A percentile compares a stretch with the other conserved stretches of the same genome.
Evolutionary conservation across 352 stramenopile species (phyloP).

Genomic region (Globisporangium alternatum): DNA sequence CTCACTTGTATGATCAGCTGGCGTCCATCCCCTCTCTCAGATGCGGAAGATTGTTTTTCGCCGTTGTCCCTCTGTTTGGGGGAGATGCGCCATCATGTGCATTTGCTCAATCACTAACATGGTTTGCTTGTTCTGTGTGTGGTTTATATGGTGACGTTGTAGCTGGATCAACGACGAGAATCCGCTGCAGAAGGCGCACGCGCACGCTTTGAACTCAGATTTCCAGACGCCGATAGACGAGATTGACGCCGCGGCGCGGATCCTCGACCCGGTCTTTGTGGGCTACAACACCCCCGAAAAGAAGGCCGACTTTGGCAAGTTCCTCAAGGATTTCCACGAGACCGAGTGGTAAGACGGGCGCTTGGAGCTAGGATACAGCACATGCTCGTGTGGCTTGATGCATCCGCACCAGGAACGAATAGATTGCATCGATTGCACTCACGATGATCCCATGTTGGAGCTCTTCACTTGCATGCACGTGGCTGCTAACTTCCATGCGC

Average conservation of each 20-base stretch:
- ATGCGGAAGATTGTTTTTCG: constrained; percentile 9
- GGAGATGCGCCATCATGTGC: constrained; percentile 1
- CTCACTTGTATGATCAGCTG: background rate
- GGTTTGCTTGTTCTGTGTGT: background rate
- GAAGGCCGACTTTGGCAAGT: constrained; percentile 71
- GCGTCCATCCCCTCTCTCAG: constrained; percentile 7
- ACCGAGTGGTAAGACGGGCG: constrained; percentile 78
- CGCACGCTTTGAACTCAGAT: constrained; percentile 88
- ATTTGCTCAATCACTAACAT: constrained; percentile 6
- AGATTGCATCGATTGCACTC: constrained; percentile 4
- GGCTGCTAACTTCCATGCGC: background rate
- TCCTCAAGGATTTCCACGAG: constrained; percentile 90
- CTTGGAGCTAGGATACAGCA: too few relatives aligned
- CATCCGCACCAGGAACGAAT: background rate
- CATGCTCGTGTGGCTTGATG: background rate
- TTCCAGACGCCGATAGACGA: constrained; percentile 98
- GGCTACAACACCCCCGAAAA: constrained; percentile 58
- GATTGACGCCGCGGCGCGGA: constrained; percentile 93
- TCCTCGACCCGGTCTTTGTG: constrained; percentile 95
- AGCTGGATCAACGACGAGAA: constrained; percentile 99
- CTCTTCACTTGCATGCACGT: constrained; percentile 4
- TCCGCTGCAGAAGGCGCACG: constrained; percentile 91
- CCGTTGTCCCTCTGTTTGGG: background rate
- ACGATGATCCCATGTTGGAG: background rate
- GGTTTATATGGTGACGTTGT: constrained; percentile 9